Evolutionary conservation across 2,329 filamentous ascomycete genomes (phyloP).

Genomic region (Pseudogymnoascus pannorum): DNA sequence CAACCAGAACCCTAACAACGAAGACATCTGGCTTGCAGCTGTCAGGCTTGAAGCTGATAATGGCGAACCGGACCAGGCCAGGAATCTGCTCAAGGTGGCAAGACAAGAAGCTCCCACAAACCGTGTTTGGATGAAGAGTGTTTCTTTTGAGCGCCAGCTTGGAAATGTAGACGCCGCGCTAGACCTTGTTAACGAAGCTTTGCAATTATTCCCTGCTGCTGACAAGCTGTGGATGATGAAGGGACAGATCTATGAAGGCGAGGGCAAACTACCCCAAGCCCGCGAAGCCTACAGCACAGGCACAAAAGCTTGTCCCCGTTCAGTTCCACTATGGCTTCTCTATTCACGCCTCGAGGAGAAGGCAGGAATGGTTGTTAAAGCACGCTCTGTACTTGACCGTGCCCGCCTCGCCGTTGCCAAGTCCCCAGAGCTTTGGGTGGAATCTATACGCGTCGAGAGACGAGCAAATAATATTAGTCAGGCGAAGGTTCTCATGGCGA

Average conservation of each 20-base stretch:
- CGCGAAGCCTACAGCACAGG: slow-evolving; percentile 85
- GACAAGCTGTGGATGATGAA: slow-evolving; percentile 98
- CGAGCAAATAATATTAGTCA: slow-evolving; percentile 76
- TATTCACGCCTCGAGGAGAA: slow-evolving; percentile 83
- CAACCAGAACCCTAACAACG: slow-evolving; percentile 90
- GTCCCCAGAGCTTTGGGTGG: slow-evolving; percentile 77
- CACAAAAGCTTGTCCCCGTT: slow-evolving; percentile 77
- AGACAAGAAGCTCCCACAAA: slow-evolving; percentile 87
- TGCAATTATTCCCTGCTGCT: slow-evolving; percentile 77
- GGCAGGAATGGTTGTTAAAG: slow-evolving; percentile 77
- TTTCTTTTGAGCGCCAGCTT: slow-evolving; percentile 83
- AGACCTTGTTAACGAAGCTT: slow-evolving; percentile 76
- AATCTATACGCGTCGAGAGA: slow-evolving; percentile 88
- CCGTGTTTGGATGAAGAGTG: slow-evolving; percentile 94
- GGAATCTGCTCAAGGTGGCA: slow-evolving; percentile 73
- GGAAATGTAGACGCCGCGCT: slow-evolving; percentile 74
- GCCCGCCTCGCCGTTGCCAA: slow-evolving; percentile 84
- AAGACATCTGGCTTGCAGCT: slow-evolving; percentile 94
- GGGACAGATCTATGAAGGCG: slow-evolving; percentile 88
- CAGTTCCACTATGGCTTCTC: slow-evolving; percentile 82
- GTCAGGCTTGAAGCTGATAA: slow-evolving; percentile 95
- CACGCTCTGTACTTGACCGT: slow-evolving; percentile 85
- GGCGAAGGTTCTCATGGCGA: slow-evolving; percentile 87
- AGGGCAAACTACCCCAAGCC: slow-evolving; percentile 73
- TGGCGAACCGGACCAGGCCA: slow-evolving; percentile 70